Conservation (phyloP, 495 filamentous ascomycete species). For the Aspergillus taichungensis region DNA sequence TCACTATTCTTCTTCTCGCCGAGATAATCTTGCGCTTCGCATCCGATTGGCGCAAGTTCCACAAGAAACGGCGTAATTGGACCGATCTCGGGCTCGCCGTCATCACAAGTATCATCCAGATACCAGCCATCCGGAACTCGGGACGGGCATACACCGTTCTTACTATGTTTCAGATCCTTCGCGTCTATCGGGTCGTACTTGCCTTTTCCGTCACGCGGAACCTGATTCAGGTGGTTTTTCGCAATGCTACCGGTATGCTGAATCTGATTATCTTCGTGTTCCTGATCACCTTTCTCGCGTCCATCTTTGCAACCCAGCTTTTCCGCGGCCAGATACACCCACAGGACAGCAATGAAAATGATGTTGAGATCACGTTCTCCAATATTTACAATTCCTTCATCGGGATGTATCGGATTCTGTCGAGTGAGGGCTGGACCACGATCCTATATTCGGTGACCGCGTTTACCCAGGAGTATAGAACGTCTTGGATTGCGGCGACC, state of each 20-base stretch:
- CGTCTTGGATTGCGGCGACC: conserved; percentile 87
- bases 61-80: conserved; percentile 60
- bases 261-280: conserved; percentile 97
- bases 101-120: conserved; percentile 74
- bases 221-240: conserved; percentile 77
- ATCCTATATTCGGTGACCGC: conserved; percentile 77
- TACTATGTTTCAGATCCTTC: conserved; percentile 85
- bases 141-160: conserved; percentile 80
- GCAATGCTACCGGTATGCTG: conserved; percentile 83
- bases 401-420: conserved; percentile 98
- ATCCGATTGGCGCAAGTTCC: conserved; percentile 72
- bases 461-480: conserved; percentile 50
- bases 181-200: conserved; percentile 86
- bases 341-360: conserved; percentile 44
- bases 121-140: conserved; percentile 69
- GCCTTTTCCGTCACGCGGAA: conserved; percentile 78
- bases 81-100: conserved; percentile 72
- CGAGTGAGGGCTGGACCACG: conserved; percentile 90
- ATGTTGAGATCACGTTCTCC: conserved; percentile 64
- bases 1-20: conserved; percentile 68
- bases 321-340: conserved; percentile 76
- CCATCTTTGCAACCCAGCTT: conserved; percentile 89
- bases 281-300: conserved; percentile 84
- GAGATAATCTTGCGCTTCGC: conserved; percentile 78
- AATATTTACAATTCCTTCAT: conserved; percentile 93